Evolutionary conservation across 441 rosid species (phyloP).

Genomic region (Biscutella laevigata): DNA sequence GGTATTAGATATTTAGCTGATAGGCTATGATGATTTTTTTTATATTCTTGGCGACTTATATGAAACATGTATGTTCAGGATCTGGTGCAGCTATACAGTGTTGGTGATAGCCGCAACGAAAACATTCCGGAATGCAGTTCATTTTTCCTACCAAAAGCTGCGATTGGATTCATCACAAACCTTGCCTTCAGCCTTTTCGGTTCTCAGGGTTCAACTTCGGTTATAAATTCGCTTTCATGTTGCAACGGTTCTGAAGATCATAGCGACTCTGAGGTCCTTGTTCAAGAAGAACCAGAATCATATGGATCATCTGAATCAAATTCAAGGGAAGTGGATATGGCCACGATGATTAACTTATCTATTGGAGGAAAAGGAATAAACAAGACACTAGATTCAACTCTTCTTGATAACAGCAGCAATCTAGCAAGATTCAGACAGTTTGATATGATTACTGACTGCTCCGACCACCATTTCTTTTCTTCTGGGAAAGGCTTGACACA

Average conservation of each 20-base stretch:
- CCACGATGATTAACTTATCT: slow-evolving; percentile 15
- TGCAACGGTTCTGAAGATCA: slow-evolving; percentile 31
- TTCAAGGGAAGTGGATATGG: slow-evolving; percentile 25
- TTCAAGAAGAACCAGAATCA: slow-evolving; percentile 29
- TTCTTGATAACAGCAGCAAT: slow-evolving; percentile 18
- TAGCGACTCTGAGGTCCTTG: slow-evolving; percentile 25
- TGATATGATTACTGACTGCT: slow-evolving; percentile 64
- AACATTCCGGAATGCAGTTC: slow-evolving; percentile 31
- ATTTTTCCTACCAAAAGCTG: slow-evolving; percentile 48
- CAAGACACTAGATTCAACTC: slow-evolving; percentile 22
- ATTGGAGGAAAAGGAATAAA: slow-evolving; percentile 25
- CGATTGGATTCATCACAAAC: slow-evolving; percentile 56
- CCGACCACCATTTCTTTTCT: slow-evolving; percentile 68
- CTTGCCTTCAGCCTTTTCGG: slow-evolving; percentile 52
- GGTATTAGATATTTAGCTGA: neutral
- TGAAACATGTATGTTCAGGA: slow-evolving; percentile 36
- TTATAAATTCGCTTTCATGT: slow-evolving; percentile 28
- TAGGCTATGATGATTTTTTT: neutral
- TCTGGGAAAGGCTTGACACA: slow-evolving; percentile 32
- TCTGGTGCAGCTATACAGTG: slow-evolving; percentile 27
- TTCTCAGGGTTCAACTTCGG: slow-evolving; percentile 38
- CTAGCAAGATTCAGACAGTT: slow-evolving; percentile 43
- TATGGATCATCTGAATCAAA: slow-evolving; percentile 33
- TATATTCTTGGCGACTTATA: neutral
- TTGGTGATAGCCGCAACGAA: slow-evolving; percentile 29